These are phyloP conservation scores for Epicoccum nigrum DNA, from an alignment of 2,329 filamentous ascomycete genomes.

Conservation along the genomic window DNA sequence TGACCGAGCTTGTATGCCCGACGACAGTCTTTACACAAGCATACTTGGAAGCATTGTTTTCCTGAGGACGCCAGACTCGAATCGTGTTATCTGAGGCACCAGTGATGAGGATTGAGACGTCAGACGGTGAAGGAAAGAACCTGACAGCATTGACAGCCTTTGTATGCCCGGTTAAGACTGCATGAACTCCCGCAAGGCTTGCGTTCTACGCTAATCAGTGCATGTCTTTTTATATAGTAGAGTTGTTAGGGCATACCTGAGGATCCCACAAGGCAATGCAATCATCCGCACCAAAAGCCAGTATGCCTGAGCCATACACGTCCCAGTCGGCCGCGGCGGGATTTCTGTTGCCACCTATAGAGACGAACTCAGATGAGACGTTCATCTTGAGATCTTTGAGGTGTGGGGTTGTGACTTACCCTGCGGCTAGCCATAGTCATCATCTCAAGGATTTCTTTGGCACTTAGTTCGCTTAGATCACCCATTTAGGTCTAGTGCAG, in stretches of 20 bases:
- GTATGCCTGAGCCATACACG: conserved; percentile 62
- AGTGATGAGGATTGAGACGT: conserved; percentile 68
- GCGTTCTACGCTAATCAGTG: conserved; percentile 47
- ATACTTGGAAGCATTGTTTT: conserved; percentile 42
- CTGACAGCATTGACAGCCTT: conserved; percentile 82
- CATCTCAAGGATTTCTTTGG: conserved; percentile 35
- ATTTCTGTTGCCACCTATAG: conserved; percentile 88
- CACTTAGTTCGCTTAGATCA: conserved; percentile 40
- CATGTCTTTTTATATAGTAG: not conserved
- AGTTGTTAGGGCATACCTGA: conserved; percentile 60
- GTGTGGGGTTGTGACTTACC: conserved; percentile 21
- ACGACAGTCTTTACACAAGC: conserved; percentile 57
- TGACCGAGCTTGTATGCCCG: conserved; percentile 77
- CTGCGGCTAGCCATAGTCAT: conserved; percentile 32
- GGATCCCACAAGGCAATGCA: conserved; percentile 91
- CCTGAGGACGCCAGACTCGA: conserved; percentile 62
- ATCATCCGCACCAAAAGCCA: conserved; percentile 88
- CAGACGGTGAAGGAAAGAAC: conserved; percentile 67
- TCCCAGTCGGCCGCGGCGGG: conserved; percentile 92
- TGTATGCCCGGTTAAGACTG: conserved; percentile 75
- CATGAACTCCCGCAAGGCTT: conserved; percentile 63
- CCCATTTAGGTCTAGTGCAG: conserved; percentile 22
- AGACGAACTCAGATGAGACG: conserved; percentile 60
- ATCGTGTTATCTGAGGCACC: conserved; percentile 82
- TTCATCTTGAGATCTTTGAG: conserved; percentile 35